Base-by-base conservation (phyloP, 306 rosid species). In the Cucurbita argyrosperma region DNA sequence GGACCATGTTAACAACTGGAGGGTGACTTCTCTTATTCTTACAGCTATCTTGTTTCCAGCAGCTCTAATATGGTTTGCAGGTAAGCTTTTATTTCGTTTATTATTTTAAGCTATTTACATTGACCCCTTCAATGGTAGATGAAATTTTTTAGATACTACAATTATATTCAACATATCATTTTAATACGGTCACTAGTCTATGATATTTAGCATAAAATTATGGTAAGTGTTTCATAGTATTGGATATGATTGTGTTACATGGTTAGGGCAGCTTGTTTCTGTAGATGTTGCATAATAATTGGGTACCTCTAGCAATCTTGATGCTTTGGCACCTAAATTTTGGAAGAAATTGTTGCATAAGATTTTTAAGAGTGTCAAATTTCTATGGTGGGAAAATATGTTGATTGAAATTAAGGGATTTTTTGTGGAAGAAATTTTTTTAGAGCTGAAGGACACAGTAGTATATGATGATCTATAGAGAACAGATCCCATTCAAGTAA, bases 1-100 rank as follows among this genome's bases (percentile, higher is more conserved):
- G 96, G 96, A 88, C 82, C 19, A 63, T 19, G 21, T 87, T 16
- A 74, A 92, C 80, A 86, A 86, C 81, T 92, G 98, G 96, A 86
- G 96, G 80, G 74, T 58, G 42, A 88, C 91, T 38, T 35, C 88
- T 19, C 84, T 92, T 81, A 82, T 85, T 72, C 86, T 92, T 75
- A 87, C 92, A 45, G 73, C 91, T 8, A 58, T 92, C 80, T 70
- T 92, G 64, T 86, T 92, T 64, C 89, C 79, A 2, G 86, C 96
- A 30, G 90, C 96, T 23, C 85, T 67, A 54, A 74, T 90, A 74
- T 92, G 98, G 96, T 90, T 92, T 63, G 62, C 80, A 4, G 98
- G 98, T 90, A 78, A 76, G 80, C 71, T 82, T 67, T 78, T 71
- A 23, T 56, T 13, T 47, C 18, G 42, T 12, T 47, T 23, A 21